A percentile compares a stretch with the other conserved stretches of the same genome.
Conservation (phyloP, 78 protist genomes). For the Tieghemostelium lacteum region DNA sequence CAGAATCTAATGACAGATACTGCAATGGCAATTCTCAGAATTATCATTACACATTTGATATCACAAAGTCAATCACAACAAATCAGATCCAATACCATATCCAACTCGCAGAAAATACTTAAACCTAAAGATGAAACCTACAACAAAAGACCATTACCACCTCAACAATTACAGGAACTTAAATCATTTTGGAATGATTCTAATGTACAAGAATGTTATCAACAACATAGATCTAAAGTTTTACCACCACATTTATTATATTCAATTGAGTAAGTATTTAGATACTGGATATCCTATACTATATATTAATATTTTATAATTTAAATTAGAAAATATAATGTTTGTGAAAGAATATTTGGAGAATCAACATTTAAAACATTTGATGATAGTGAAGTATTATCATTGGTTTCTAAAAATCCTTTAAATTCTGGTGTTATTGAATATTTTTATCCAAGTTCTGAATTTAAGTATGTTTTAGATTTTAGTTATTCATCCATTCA, state of each 20-base stretch:
- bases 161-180: neutral
- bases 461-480: neutral
- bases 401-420: constrained; percentile 19
- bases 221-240: neutral
- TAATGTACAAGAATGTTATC: constrained; percentile 2
- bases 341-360: constrained; percentile 61
- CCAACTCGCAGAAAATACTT: neutral
- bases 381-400: constrained; percentile 42
- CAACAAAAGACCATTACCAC: constrained; percentile 27
- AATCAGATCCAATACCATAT: neutral
- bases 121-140: constrained; percentile 44
- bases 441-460: constrained; percentile 4
- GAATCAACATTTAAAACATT: constrained; percentile 14
- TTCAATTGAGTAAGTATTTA: constrained; percentile 28
- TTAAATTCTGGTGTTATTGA: constrained; percentile 13
- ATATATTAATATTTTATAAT: neutral
- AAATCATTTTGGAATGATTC: constrained; percentile 53
- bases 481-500: neutral
- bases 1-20: constrained; percentile 11
- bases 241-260: constrained; percentile 11
- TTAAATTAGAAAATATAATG: constrained; percentile 13
- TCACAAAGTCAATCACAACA: neutral
- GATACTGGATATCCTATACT: too few relatives aligned
- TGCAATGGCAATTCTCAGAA: constrained; percentile 20
- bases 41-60: neutral